Percentiles rank a stretch among this genome's conserved stretches.
Conservation (phyloP, 2,329 filamentous ascomycete species). For the Pseudogymnoascus sp. region DNA sequence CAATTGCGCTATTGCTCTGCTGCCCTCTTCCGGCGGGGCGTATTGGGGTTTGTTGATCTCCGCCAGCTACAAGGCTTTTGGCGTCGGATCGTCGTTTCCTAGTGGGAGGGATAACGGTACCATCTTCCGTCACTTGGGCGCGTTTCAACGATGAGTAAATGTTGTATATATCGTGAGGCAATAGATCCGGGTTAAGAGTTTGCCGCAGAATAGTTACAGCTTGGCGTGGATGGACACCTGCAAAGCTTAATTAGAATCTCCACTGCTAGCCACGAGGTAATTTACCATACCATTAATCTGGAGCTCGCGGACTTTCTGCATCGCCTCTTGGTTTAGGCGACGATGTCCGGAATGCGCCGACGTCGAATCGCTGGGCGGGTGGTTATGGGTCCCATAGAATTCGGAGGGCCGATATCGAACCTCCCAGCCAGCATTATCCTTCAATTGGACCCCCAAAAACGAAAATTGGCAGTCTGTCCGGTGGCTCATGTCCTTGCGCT, state of each 20-base stretch:
- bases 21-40: neutral
- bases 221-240: conserved; percentile 4
- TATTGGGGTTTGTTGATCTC: neutral
- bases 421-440: conserved; percentile 9
- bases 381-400: conserved; percentile 4
- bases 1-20: neutral
- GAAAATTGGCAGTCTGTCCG: conserved; percentile 7
- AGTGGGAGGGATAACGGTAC: neutral
- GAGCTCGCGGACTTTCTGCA: conserved; percentile 9
- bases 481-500: conserved; percentile 3
- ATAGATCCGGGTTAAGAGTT: conserved; percentile 6
- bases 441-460: conserved; percentile 9
- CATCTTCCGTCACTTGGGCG: conserved; percentile 3
- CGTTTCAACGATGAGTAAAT: neutral
- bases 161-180: conserved; percentile 1
- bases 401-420: conserved; percentile 7
- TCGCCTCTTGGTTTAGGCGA: conserved; percentile 4
- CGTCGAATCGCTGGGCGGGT: conserved; percentile 4
- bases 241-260: neutral
- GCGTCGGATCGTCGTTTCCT: conserved; percentile 4
- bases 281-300: conserved; percentile 5
- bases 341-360: conserved; percentile 8
- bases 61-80: neutral
- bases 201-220: conserved; percentile 2
- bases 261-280: neutral